These are phyloP conservation scores for Pseudocercospora fuligena DNA, from an alignment of 2,329 filamentous ascomycete species.

Conservation along the genomic window DNA sequence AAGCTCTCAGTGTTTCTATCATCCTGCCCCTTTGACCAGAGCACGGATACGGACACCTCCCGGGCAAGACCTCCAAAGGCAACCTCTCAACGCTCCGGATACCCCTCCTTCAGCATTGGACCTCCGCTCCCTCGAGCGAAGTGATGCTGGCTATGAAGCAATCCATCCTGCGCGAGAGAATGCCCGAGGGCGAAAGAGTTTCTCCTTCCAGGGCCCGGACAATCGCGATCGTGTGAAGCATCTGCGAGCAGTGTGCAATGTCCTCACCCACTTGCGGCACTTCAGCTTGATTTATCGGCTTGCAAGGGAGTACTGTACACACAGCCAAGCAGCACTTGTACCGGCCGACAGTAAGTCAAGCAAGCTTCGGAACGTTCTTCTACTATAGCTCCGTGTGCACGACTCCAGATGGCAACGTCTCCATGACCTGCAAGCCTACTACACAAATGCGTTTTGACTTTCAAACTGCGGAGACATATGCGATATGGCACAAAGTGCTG, in stretches of 20 bases:
- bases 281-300: not conserved
- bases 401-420: no score
- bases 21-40: slow-evolving; percentile 29
- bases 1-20: slow-evolving; percentile 23
- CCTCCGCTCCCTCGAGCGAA: no score
- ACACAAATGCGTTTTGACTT: no score
- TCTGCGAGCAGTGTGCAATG: not conserved
- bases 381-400: no score
- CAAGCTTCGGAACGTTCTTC: not conserved
- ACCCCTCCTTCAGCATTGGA: no score
- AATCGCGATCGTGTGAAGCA: not conserved
- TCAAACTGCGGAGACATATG: no score
- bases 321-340: slow-evolving; percentile 7
- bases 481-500: no score
- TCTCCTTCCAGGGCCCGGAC: no score
- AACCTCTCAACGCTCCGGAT: not conserved
- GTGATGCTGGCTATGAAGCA: no score
- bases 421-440: no score
- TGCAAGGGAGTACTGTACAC: not conserved
- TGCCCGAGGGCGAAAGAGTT: no score
- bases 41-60: not conserved
- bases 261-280: not conserved
- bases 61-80: not conserved
- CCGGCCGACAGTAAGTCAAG: slow-evolving; percentile 10
- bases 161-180: no score